Conservation (phyloP, 352 stramenopile genomes). For the Phytopythium boreale region DNA sequence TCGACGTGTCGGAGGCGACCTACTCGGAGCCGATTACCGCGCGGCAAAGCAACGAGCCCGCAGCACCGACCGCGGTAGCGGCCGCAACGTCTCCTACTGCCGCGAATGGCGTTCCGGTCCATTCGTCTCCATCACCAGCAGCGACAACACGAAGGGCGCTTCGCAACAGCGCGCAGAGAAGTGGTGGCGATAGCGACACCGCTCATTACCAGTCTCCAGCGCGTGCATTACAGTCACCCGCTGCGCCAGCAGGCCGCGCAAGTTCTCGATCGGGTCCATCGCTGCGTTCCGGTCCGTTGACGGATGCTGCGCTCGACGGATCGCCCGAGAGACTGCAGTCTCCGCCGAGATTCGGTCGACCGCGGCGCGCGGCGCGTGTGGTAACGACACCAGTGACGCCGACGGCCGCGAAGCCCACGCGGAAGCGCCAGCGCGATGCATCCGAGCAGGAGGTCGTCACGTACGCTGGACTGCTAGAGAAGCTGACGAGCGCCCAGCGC, state of each 20-base stretch:
- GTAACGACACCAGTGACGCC: slow-evolving; percentile 11
- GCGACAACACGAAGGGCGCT: background rate
- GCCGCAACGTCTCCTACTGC: background rate
- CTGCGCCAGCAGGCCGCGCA: background rate
- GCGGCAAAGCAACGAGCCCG: background rate
- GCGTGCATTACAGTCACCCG: background rate
- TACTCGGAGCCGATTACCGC: slow-evolving; percentile 12
- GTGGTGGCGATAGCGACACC: background rate
- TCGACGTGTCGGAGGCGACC: slow-evolving; percentile 1
- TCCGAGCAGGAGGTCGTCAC: slow-evolving; percentile 35
- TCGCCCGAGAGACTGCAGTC: background rate
- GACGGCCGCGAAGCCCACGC: background rate
- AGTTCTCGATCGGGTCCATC: background rate
- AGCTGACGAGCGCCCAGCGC: slow-evolving; percentile 49
- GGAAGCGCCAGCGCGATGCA: slow-evolving; percentile 45
- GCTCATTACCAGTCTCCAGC: background rate
- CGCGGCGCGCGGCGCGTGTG: slow-evolving; percentile 23
- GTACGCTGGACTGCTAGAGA: slow-evolving; percentile 41
- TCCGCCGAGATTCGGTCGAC: slow-evolving; percentile 3
- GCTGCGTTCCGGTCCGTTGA: background rate
- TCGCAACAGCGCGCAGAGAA: background rate
- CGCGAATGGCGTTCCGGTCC: background rate
- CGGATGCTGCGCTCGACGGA: background rate
- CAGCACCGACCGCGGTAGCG: too few relatives aligned
- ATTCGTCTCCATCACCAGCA: background rate